Percentiles rank a stretch among this genome's conserved stretches.
phyloP scores from a whole-genome alignment of 306 rosid genomes.

The Cicer chorassanicum region DNA sequence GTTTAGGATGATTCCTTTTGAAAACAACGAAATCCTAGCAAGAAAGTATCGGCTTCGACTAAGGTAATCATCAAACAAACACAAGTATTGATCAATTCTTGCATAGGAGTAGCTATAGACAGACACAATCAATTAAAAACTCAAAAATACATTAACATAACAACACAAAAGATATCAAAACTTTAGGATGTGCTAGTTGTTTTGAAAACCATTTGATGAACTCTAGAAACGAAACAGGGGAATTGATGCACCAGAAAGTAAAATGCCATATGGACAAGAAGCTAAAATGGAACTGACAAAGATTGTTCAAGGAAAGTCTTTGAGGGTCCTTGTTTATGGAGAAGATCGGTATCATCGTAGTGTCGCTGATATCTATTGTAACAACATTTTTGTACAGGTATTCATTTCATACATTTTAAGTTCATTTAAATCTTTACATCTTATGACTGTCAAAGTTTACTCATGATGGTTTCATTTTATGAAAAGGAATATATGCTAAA shows the following conservation, averaged over 20 bases:
- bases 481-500: constrained; percentile 87
- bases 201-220: constrained; percentile 7
- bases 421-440: neutral
- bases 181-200: neutral
- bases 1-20: constrained; percentile 61
- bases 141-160: no score
- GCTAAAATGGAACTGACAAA: constrained; percentile 70
- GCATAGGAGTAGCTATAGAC: neutral
- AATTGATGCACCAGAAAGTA: constrained; percentile 86
- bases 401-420: neutral
- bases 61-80: constrained; percentile 56
- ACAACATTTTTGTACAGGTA: constrained; percentile 83
- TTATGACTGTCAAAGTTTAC: constrained; percentile 13
- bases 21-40: constrained; percentile 70
- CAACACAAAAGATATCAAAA: no score
- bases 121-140: neutral
- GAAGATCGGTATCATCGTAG: constrained; percentile 85
- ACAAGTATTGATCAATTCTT: neutral
- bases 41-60: constrained; percentile 81
- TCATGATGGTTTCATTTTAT: constrained; percentile 35
- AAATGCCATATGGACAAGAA: constrained; percentile 86
- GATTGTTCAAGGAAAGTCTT: constrained; percentile 70
- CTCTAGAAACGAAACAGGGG: constrained; percentile 62
- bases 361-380: constrained; percentile 79
- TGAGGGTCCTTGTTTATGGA: constrained; percentile 75